Conservation (phyloP, 108 stramenopile genomes). For the Skeletonema costatum region DNA sequence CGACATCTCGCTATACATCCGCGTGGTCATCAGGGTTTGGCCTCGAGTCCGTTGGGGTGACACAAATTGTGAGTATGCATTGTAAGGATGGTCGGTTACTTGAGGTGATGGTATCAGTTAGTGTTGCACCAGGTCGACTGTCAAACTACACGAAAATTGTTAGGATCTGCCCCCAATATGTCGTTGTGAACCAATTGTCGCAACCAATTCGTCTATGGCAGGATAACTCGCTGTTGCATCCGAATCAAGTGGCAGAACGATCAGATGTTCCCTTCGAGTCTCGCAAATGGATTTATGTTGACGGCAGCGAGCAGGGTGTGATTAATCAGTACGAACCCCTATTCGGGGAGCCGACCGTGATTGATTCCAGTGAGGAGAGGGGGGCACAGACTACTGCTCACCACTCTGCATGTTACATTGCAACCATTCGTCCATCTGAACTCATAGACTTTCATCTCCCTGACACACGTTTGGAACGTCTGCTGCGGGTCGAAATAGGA, state of each 20-base stretch:
- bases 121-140: constrained; percentile 88
- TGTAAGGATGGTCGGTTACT: constrained; percentile 80
- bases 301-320: constrained; percentile 13
- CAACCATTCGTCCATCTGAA: constrained; percentile 56
- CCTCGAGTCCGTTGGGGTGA: constrained; percentile 95
- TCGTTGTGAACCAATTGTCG: constrained; percentile 82
- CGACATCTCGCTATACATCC: constrained; percentile 60
- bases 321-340: constrained; percentile 72
- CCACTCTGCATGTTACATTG: constrained; percentile 66
- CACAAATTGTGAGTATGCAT: constrained; percentile 88
- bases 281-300: constrained; percentile 58
- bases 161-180: constrained; percentile 88
- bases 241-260: constrained; percentile 29
- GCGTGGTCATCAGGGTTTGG: constrained; percentile 90
- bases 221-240: constrained; percentile 84
- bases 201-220: constrained; percentile 86
- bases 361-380: constrained; percentile 27
- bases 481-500: constrained; percentile 76
- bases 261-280: constrained; percentile 16
- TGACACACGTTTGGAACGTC: constrained; percentile 78
- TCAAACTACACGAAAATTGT: constrained; percentile 95
- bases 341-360: constrained; percentile 54
- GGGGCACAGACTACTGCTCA: constrained; percentile 74
- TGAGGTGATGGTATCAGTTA: constrained; percentile 85
- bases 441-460: constrained; percentile 80